Evolutionary conservation across 306 rosid genomes (phyloP).

Genomic region (Canavalia gladiata): DNA sequence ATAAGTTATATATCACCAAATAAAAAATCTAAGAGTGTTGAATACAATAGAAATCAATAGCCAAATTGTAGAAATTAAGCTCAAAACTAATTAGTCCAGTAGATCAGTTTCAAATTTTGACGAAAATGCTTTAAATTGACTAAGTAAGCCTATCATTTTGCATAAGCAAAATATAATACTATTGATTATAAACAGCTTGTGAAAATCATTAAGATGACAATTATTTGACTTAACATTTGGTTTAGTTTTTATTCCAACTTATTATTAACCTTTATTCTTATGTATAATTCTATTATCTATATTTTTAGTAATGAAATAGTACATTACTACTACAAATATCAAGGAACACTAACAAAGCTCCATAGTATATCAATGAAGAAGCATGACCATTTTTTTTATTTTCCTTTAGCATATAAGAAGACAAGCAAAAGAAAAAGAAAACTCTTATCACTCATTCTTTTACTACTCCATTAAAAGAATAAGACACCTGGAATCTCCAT

Average conservation of each 20-base stretch:
- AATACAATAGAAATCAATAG: not conserved
- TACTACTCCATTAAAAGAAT: not conserved
- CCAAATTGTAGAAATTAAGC: not conserved
- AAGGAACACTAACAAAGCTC: not conserved
- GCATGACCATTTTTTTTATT: not conserved
- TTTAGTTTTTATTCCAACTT: not conserved
- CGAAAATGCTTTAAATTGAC: slow-evolving; percentile 1
- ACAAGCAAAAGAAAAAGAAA: slow-evolving; percentile 59
- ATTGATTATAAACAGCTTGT: not conserved
- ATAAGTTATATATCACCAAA: not conserved
- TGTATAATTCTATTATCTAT: not conserved
- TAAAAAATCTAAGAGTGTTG: not conserved
- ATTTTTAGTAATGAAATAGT: not conserved
- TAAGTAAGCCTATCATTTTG: not conserved
- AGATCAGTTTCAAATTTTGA: slow-evolving; percentile 11
- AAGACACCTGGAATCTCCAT: too few species aligned
- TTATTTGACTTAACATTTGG: slow-evolving; percentile 20
- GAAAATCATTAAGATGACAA: slow-evolving; percentile 8
- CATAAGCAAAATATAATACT: not conserved
- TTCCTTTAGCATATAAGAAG: slow-evolving; percentile 38
- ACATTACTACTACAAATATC: not conserved
- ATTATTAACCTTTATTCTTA: not conserved
- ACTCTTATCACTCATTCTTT: slow-evolving; percentile 49
- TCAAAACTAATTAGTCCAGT: not conserved
- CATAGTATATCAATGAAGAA: not conserved